These are phyloP conservation scores for Apiospora phragmitis DNA, from an alignment of 2,329 filamentous ascomycete species.

Conservation along the genomic window DNA sequence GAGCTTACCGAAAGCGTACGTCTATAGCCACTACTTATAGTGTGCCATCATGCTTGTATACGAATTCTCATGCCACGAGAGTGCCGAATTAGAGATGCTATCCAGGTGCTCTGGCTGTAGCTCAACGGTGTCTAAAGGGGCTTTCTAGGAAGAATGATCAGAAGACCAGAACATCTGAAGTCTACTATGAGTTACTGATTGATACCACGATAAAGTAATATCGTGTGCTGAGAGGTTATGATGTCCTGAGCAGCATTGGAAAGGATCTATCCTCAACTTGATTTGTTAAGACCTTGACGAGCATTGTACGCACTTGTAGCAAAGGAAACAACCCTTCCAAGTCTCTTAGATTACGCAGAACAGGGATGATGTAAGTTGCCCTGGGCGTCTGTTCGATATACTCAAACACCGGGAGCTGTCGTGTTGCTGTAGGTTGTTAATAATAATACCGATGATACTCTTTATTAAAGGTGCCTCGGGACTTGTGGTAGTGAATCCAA, in stretches of 20 bases:
- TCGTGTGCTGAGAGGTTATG: neutral
- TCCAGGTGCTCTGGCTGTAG: neutral
- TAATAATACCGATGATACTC: neutral
- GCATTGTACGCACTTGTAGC: neutral
- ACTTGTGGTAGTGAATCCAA: neutral
- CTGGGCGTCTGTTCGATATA: neutral
- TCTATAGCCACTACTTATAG: neutral
- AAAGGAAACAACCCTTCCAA: neutral
- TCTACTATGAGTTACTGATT: neutral
- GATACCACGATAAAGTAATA: neutral
- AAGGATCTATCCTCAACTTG: too few relatives aligned
- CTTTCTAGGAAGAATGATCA: neutral
- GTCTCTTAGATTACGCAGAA: too few relatives aligned
- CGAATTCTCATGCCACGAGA: too few relatives aligned
- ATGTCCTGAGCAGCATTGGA: neutral
- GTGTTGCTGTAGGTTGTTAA: neutral
- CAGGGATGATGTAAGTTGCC: neutral
- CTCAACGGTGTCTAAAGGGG: neutral
- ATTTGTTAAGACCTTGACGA: neutral
- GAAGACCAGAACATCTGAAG: neutral
- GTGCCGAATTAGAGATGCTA: neutral
- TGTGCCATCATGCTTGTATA: neutral
- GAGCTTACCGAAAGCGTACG: neutral
- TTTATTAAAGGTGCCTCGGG: neutral
- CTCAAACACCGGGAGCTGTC: neutral